Evolutionary conservation across 2,329 filamentous ascomycete species (phyloP), one percentile per base, ranked within the genome.

Genomic region (Clathrospora elynae): DNA sequence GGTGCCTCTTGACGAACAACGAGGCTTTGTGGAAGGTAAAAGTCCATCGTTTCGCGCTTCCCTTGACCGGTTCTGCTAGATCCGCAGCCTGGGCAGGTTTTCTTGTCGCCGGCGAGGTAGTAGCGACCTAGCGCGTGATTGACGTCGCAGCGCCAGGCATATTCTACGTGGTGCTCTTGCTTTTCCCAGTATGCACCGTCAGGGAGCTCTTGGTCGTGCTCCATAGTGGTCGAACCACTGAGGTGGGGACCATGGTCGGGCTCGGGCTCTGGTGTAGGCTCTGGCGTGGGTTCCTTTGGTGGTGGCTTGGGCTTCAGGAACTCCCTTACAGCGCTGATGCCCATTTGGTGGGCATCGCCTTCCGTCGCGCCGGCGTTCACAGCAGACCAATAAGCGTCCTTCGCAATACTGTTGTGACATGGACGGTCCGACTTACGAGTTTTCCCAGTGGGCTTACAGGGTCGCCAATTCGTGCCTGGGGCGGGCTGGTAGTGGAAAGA

Each of bases 121-220:
- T 66, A 66, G 2, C 63, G 55, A 6, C 63, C 61, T 6, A 65
- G 50, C 5, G 55, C 60, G 13, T 66, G 63, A 14, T 49, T 56
- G 10, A 55, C 33, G 22, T 66, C 61, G 38, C 63, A 66, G 13
- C 60, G 53, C 60, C 60, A 66, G 3, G 61, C 59, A 22, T 31
- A 26, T 4, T 56, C 36, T 2, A 61, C 60, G 4, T 49, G 13
- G 2, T 12, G 8, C 2, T 46, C 17, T 22, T 22, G 28, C 26
- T 46, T 42, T 3, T 50, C 16, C 34, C 54, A 64, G 34, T 53
- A 59, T 4, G 46, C 44, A 9, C 51, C 31, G 1, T 45, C 22
- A 2, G 62, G 61, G 1, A 66, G 39, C 1, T 49, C 42, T 18
- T 64, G 61, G 6, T 57, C 50, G 19, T 59, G 59, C 31, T 66